A percentile compares a stretch with the other conserved stretches of the same genome.
Evolutionary conservation across 2,329 filamentous ascomycete species (phyloP).

Genomic region (Calonectria fujianensis): DNA sequence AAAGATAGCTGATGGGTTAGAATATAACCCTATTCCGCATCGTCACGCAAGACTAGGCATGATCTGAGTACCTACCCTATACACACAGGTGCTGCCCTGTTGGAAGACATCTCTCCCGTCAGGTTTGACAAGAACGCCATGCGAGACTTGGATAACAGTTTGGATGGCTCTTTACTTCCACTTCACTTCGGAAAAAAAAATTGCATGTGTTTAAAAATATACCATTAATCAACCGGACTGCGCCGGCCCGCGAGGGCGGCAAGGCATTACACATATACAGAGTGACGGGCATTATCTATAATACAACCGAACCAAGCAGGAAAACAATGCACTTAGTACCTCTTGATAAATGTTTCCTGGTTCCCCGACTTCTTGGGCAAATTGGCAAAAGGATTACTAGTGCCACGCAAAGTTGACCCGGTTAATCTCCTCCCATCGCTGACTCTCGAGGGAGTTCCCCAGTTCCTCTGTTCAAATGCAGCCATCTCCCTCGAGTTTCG

Average conservation of each 20-base stretch:
- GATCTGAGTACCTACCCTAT: background rate
- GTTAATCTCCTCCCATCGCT: slow-evolving; percentile 56
- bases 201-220: too few species aligned
- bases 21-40: background rate
- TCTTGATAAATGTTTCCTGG: slow-evolving; percentile 59
- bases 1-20: background rate
- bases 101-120: too few species aligned
- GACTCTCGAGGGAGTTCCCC: slow-evolving; percentile 64
- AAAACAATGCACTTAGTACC: slow-evolving; percentile 3
- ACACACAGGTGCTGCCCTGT: background rate
- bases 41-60: background rate
- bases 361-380: slow-evolving; percentile 60
- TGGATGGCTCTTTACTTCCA: background rate
- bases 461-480: slow-evolving; percentile 70
- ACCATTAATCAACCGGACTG: background rate
- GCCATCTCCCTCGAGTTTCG: slow-evolving; percentile 79
- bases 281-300: slow-evolving; percentile 32
- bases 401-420: slow-evolving; percentile 49
- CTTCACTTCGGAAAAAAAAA: background rate
- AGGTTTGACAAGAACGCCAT: background rate
- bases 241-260: background rate
- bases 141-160: background rate
- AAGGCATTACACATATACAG: slow-evolving; percentile 27
- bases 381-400: slow-evolving; percentile 63
- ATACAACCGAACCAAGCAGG: slow-evolving; percentile 17